phyloP scores from a whole-genome alignment of 176 grass and related monocot genomes.

The Zea mays region DNA sequence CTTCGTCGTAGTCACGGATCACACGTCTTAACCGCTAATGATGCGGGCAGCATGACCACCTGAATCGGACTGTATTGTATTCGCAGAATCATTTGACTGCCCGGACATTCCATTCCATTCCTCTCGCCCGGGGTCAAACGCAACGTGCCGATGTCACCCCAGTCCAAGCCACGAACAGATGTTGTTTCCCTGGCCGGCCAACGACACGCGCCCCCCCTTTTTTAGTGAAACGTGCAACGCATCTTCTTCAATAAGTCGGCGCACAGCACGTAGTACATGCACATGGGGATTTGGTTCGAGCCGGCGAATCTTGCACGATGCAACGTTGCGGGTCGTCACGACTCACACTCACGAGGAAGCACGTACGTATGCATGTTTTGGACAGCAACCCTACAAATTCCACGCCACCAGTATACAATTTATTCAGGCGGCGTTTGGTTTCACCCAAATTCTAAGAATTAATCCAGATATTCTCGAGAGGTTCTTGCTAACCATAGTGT shows the following conservation, averaged over 20 bases:
- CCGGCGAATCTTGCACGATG: conserved; percentile 18
- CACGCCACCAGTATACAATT: no score
- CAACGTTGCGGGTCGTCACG: background rate
- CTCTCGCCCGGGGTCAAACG: conserved; percentile 20
- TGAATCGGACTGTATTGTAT: conserved; percentile 17
- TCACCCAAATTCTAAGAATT: no score
- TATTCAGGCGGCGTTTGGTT: no score
- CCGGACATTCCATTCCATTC: conserved; percentile 3
- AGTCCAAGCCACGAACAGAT: conserved; percentile 32
- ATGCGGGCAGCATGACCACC: background rate
- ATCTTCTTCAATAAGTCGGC: conserved; percentile 30
- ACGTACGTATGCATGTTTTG: background rate
- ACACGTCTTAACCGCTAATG: conserved; percentile 5
- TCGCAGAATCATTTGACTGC: conserved; percentile 23
- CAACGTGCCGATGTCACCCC: conserved; percentile 33
- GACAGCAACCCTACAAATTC: no score
- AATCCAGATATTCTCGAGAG: no score
- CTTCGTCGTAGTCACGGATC: background rate
- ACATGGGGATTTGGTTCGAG: conserved; percentile 4
- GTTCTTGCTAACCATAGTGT: no score
- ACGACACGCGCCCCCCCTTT: background rate
- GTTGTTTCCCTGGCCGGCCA: conserved; percentile 36
- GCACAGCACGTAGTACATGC: background rate
- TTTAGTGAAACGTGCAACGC: conserved; percentile 37
- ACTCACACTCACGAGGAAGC: no score